A percentile compares a stretch with the other conserved stretches of the same genome.
Evolutionary conservation across 2,329 filamentous ascomycete species (phyloP).

Genomic region (Verticillium albo-atrum): DNA sequence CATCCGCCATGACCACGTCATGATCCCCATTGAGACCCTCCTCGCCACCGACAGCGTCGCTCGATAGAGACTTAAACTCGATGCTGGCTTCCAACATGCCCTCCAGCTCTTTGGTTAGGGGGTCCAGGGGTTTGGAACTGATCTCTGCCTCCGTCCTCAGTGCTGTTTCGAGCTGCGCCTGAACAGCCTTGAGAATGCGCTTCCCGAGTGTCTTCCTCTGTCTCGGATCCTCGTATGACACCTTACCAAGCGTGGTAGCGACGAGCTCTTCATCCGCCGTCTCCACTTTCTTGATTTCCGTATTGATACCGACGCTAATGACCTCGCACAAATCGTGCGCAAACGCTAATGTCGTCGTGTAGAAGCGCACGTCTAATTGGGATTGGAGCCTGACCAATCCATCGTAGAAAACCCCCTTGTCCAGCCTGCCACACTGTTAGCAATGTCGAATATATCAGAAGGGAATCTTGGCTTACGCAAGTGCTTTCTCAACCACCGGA

Average conservation of each 20-base stretch:
- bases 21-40: conserved; percentile 34
- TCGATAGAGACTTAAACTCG: conserved; percentile 43
- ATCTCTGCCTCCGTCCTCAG: conserved; percentile 79
- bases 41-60: conserved; percentile 26
- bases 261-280: conserved; percentile 18
- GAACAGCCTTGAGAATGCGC: conserved; percentile 78
- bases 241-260: conserved; percentile 28
- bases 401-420: conserved; percentile 56
- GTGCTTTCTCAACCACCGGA: conserved; percentile 75
- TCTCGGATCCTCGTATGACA: conserved; percentile 62
- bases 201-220: conserved; percentile 84
- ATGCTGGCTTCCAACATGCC: conserved; percentile 65
- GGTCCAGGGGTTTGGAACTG: conserved; percentile 63
- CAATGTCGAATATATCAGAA: conserved; percentile 13
- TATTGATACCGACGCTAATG: conserved; percentile 49
- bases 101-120: conserved; percentile 70
- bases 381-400: conserved; percentile 46
- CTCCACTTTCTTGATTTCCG: conserved; percentile 24
- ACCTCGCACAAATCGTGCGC: conserved; percentile 51
- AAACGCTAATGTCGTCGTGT: conserved; percentile 54
- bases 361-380: conserved; percentile 51
- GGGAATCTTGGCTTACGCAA: conserved; percentile 59
- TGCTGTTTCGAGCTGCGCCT: conserved; percentile 72
- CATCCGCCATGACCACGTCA: conserved; percentile 50
- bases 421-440: conserved; percentile 51